phyloP scores from a whole-genome alignment of 2,329 filamentous ascomycete species.

The Parasarocladium wereldwijsianum region DNA sequence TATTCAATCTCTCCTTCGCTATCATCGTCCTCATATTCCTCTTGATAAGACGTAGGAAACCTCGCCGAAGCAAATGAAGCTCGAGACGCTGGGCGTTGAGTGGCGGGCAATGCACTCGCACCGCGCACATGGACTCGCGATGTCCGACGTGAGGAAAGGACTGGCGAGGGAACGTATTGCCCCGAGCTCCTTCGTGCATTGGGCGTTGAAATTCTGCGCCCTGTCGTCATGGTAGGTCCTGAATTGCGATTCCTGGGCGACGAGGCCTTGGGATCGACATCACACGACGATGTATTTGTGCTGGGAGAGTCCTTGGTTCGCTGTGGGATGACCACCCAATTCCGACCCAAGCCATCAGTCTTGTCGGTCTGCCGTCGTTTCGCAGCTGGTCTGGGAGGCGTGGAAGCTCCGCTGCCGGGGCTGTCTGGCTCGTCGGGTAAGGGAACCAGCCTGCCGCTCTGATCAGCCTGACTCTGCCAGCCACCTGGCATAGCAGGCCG shows the following conservation, averaged over 20 bases:
- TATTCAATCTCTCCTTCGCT: too few relatives aligned
- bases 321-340: slow-evolving; percentile 56
- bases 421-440: neutral
- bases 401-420: slow-evolving; percentile 19
- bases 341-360: slow-evolving; percentile 43
- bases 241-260: slow-evolving; percentile 18
- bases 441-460: neutral
- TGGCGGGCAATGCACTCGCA: too few relatives aligned
- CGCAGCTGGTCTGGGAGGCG: slow-evolving; percentile 28
- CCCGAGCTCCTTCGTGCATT: too few relatives aligned
- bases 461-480: slow-evolving; percentile 1
- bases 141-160: too few relatives aligned
- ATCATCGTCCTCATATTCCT: too few relatives aligned
- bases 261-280: slow-evolving; percentile 9
- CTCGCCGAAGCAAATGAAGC: too few relatives aligned
- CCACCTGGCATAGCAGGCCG: slow-evolving; percentile 4
- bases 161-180: too few relatives aligned
- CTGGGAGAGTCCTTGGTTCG: too few relatives aligned
- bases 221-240: slow-evolving; percentile 16
- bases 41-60: too few relatives aligned
- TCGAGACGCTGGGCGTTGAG: too few relatives aligned
- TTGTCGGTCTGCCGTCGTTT: slow-evolving; percentile 40
- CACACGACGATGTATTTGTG: too few relatives aligned
- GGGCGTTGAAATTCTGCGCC: slow-evolving; percentile 28
- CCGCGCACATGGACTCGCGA: too few relatives aligned